Evolutionary conservation across 2,329 filamentous ascomycete species (phyloP).

Genomic region (Rosellinia necatrix): DNA sequence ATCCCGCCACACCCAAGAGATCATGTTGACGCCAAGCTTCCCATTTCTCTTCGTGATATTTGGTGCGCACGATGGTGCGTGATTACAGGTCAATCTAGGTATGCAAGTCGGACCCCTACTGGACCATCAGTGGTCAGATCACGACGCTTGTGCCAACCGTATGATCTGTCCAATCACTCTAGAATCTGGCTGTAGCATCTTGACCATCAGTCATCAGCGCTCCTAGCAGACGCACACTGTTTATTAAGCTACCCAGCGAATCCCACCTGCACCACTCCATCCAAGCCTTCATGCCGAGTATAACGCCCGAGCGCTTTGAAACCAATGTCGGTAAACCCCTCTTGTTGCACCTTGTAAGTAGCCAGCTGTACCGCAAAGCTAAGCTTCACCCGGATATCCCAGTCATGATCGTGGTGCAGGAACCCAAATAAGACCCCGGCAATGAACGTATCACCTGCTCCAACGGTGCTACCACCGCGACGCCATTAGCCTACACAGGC

Average conservation of each 20-base stretch:
- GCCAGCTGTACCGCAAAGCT: conserved; percentile 69
- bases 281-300: conserved; percentile 26
- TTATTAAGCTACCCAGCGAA: not conserved
- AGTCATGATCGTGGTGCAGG: conserved; percentile 53
- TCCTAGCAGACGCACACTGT: not conserved
- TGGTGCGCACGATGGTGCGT: conserved; percentile 18
- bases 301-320: conserved; percentile 34
- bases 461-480: conserved; percentile 61
- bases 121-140: conserved; percentile 2
- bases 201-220: not conserved
- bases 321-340: conserved; percentile 65
- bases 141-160: conserved; percentile 3
- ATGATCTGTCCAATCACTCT: conserved; percentile 5
- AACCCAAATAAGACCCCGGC: conserved; percentile 71
- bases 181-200: not conserved
- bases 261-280: conserved; percentile 10
- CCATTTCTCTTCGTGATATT: conserved; percentile 8
- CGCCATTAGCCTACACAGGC: conserved; percentile 22
- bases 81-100: conserved; percentile 22
- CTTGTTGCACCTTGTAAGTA: conserved; percentile 68
- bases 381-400: conserved; percentile 55
- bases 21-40: conserved; percentile 27
- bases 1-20: conserved; percentile 29
- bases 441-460: conserved; percentile 77
- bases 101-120: conserved; percentile 18